These are phyloP conservation scores for Leishmania mexicana DNA, from an alignment of 208 protist species.

Conservation along the genomic window DNA sequence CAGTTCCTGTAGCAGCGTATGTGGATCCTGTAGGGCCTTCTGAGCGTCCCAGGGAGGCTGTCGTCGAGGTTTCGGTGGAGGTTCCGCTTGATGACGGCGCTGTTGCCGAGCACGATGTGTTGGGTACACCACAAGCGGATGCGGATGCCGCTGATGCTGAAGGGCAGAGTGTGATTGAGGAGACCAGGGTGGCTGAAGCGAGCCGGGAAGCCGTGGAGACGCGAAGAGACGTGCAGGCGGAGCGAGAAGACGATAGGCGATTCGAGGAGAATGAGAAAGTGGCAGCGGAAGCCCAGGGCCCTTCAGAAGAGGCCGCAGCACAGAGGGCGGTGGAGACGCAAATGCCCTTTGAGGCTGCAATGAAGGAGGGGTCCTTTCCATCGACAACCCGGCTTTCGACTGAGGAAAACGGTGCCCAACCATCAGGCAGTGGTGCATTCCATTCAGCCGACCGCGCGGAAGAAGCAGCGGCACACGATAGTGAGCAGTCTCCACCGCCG, in stretches of 20 bases:
- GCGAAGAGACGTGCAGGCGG: neutral
- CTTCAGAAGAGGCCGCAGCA: neutral
- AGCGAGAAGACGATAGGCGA: neutral
- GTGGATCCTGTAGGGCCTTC: neutral
- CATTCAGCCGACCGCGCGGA: neutral
- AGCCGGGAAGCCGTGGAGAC: neutral
- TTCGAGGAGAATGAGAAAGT: neutral
- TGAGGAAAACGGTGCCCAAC: neutral
- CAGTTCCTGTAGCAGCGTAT: neutral
- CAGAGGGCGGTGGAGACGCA: neutral
- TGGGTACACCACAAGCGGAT: neutral
- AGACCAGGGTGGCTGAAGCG: neutral
- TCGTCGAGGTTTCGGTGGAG: neutral
- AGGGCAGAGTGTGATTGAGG: neutral
- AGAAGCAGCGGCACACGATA: neutral
- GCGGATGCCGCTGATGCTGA: neutral
- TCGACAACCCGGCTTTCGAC: too few relatives aligned
- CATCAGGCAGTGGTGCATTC: neutral
- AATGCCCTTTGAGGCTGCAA: neutral
- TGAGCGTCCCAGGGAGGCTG: too few relatives aligned
- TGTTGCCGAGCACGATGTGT: neutral
- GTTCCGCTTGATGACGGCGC: neutral
- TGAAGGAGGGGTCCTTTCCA: neutral
- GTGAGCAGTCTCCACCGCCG: neutral
- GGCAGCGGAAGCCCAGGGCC: neutral